Evolutionary conservation across 805 yeast species (phyloP).

Genomic region (Candida hispaniensis): DNA sequence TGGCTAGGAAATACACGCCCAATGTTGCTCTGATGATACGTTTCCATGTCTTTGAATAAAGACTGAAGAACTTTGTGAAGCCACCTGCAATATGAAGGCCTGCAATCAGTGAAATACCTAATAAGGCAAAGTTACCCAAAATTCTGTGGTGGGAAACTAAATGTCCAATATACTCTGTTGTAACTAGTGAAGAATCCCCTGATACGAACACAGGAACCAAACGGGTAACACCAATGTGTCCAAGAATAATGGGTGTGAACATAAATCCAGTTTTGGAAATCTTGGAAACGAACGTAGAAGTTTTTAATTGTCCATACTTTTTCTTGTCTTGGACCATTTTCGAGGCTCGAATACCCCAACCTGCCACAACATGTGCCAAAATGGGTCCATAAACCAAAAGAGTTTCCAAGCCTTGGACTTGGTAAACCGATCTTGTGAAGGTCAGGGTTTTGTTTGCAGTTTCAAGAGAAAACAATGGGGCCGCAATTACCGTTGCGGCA

Average conservation of each 20-base stretch:
- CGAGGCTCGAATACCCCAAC: slow-evolving; percentile 37
- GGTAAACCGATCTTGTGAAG: slow-evolving; percentile 51
- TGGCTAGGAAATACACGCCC: slow-evolving; percentile 1
- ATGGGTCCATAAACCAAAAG: slow-evolving; percentile 37
- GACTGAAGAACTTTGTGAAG: slow-evolving; percentile 6
- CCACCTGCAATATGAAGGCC: slow-evolving; percentile 12
- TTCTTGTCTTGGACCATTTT: slow-evolving; percentile 26
- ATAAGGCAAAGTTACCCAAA: slow-evolving; percentile 9
- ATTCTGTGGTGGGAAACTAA: slow-evolving; percentile 27
- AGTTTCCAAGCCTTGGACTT: slow-evolving; percentile 40
- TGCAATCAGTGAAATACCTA: slow-evolving; percentile 2
- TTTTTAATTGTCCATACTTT: slow-evolving; percentile 23
- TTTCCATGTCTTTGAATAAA: slow-evolving; percentile 4
- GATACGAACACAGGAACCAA: slow-evolving; percentile 41
- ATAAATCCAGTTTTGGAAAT: slow-evolving; percentile 51
- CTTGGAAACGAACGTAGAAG: slow-evolving; percentile 36
- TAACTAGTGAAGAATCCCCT: slow-evolving; percentile 51
- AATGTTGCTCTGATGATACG: slow-evolving; percentile 3
- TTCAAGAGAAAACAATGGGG: slow-evolving; percentile 40
- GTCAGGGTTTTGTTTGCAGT: slow-evolving; percentile 45
- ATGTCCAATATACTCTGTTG: slow-evolving; percentile 41
- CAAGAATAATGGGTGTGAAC: slow-evolving; percentile 35
- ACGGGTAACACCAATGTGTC: slow-evolving; percentile 41
- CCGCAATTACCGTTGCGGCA: slow-evolving; percentile 40
- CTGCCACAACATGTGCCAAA: slow-evolving; percentile 41